A percentile compares a stretch with the other conserved stretches of the same genome.
These are phyloP conservation scores for Dillenia suffruticosa DNA, from an alignment of 164 flowering plant genomes.

Conservation along the genomic window DNA sequence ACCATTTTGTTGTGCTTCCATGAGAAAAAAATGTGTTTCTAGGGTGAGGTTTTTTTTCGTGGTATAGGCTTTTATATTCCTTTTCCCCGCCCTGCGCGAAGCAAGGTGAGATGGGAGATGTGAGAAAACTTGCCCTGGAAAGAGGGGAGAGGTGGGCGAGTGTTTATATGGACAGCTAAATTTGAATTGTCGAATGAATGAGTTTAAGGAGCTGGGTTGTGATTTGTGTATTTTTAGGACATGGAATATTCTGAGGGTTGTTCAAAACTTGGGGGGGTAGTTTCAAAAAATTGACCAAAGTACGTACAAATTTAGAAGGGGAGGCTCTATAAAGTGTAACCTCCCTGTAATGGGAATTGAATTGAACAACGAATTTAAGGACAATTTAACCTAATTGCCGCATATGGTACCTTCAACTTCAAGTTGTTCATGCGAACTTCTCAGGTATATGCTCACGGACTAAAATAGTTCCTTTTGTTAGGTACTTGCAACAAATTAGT, in stretches of 20 bases:
- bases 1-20: slow-evolving; percentile 2
- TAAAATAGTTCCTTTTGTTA: too few species aligned
- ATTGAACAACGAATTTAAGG: too few species aligned
- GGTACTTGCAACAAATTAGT: too few species aligned
- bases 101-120: slow-evolving; percentile 17
- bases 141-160: neutral
- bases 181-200: too few species aligned
- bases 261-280: neutral
- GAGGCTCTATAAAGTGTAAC: neutral
- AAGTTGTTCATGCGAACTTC: too few species aligned
- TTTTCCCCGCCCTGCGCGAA: slow-evolving; percentile 15
- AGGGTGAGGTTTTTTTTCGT: neutral
- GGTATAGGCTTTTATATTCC: too few species aligned
- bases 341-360: neutral
- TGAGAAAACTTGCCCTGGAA: neutral
- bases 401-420: too few species aligned
- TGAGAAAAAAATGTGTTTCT: neutral
- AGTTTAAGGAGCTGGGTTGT: too few species aligned
- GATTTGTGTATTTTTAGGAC: too few species aligned
- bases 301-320: neutral
- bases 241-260: slow-evolving; percentile 3
- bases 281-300: neutral
- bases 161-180: neutral
- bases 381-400: too few species aligned
- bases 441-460: too few species aligned